Evolutionary conservation across 179 eudicot genomes (phyloP).

Genomic region (Nepenthes alata): DNA sequence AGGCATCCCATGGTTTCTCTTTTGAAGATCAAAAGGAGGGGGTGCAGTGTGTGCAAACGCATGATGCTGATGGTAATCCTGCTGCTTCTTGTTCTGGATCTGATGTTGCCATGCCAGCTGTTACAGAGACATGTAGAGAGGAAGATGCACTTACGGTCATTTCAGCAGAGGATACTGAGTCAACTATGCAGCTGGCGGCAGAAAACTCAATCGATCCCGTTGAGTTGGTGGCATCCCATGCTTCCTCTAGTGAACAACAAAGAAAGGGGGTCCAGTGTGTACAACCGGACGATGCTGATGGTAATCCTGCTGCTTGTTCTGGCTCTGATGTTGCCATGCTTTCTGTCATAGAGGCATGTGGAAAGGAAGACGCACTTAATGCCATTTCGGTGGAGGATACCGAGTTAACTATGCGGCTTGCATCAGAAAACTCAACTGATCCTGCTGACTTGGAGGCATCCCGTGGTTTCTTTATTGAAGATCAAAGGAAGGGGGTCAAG

Average conservation of each 20-base stretch:
- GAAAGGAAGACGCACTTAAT: no score
- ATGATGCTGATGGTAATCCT: no score
- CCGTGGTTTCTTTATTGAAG: background rate
- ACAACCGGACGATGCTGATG: no score
- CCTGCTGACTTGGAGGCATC: background rate
- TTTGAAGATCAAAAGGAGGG: background rate
- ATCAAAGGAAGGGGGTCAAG: background rate
- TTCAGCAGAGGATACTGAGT: background rate
- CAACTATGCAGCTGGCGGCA: background rate
- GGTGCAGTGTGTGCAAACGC: background rate
- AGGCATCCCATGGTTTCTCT: background rate
- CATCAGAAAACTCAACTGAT: background rate
- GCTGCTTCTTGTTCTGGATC: no score
- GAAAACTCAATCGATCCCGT: background rate
- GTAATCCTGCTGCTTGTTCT: no score
- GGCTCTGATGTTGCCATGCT: no score
- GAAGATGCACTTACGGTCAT: background rate
- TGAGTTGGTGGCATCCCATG: background rate
- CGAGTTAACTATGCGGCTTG: background rate
- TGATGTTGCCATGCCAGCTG: background rate
- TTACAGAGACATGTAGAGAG: background rate
- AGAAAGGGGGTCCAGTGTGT: no score
- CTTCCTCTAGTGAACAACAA: background rate
- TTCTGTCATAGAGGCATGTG: no score
- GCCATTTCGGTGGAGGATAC: no score